Evolutionary conservation across 257 asterid genomes (phyloP).

Genomic region (Solanum rostratum): DNA sequence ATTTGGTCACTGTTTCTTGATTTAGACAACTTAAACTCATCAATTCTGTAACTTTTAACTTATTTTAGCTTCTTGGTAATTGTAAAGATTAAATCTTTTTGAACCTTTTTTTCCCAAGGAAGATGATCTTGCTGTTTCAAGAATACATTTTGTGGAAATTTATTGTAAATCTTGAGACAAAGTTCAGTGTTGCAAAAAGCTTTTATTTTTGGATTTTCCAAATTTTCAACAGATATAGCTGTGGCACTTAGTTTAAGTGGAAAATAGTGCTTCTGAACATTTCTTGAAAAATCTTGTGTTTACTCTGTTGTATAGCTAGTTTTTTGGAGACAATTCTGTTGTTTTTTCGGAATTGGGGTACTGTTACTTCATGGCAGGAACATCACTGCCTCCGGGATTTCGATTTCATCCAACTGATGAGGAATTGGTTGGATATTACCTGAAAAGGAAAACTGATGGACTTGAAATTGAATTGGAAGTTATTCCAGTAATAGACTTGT

Average conservation of each 20-base stretch:
- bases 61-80: neutral
- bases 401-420: conserved; percentile 37
- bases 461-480: conserved; percentile 43
- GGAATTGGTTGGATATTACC: conserved; percentile 38
- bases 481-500: conserved; percentile 35
- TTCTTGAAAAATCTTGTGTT: neutral
- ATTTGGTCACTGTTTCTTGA: neutral
- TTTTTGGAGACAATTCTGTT: neutral
- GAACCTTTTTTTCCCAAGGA: conserved; percentile 5
- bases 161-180: conserved; percentile 18
- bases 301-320: neutral
- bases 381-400: conserved; percentile 26
- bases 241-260: conserved; percentile 15
- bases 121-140: conserved; percentile 24
- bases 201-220: conserved; percentile 45
- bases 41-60: neutral
- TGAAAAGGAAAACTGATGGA: conserved; percentile 35
- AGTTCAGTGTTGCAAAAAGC: conserved; percentile 24
- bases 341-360: neutral
- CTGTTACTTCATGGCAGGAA: conserved; percentile 21
- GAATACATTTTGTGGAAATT: conserved; percentile 23
- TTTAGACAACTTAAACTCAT: neutral
- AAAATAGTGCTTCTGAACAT: neutral
- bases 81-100: neutral
- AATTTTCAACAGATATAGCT: conserved; percentile 26